phyloP scores from a whole-genome alignment of 441 rosid genomes.

The Adansonia madagascariensis region DNA sequence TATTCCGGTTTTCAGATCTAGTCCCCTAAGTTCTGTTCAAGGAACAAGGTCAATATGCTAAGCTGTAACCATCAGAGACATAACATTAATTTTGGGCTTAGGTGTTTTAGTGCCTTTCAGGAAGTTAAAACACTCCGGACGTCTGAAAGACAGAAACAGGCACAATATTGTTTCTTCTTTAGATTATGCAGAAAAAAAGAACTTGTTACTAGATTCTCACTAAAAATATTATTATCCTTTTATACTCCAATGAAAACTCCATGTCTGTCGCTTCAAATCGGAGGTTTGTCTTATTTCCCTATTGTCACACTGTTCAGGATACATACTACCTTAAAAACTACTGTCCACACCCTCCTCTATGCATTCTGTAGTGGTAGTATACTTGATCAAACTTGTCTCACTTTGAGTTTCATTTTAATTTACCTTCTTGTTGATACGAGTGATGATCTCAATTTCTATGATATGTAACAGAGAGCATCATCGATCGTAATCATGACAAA shows the following conservation, averaged over 20 bases:
- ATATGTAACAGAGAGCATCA: background rate
- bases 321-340: background rate
- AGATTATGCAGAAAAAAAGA: background rate
- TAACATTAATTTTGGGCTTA: too few relatives aligned
- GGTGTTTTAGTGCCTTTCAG: background rate
- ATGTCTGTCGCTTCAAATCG: background rate
- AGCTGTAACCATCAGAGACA: background rate
- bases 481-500: background rate
- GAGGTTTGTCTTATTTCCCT: background rate
- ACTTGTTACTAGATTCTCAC: background rate
- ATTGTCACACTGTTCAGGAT: background rate
- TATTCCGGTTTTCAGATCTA: slow-evolving; percentile 75
- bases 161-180: background rate
- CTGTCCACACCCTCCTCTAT: background rate
- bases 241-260: background rate
- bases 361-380: background rate
- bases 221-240: background rate
- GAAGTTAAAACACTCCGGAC: background rate
- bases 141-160: background rate
- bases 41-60: slow-evolving; percentile 23
- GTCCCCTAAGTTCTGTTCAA: slow-evolving; percentile 42
- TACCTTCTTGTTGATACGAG: background rate
- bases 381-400: background rate
- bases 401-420: background rate
- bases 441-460: background rate